Percentiles rank a stretch among this genome's conserved stretches.
Evolutionary conservation across 129 eudicot species (phyloP).

Genomic region (Gnaphalium uliginosum): DNA sequence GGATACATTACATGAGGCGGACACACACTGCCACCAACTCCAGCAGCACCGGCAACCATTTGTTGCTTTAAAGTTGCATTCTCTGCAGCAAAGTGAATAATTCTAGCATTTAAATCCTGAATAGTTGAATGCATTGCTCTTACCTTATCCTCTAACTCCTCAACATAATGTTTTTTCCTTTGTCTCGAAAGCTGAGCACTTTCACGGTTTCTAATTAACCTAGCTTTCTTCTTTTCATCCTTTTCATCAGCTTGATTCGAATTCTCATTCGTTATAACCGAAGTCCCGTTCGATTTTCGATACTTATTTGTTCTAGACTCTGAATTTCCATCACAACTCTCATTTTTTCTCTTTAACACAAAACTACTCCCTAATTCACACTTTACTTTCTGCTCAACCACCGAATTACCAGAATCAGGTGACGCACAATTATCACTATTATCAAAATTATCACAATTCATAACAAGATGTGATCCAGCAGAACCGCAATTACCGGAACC

Average conservation of each 20-base stretch:
- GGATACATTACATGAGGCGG: slow-evolving; percentile 59
- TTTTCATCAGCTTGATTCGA: slow-evolving; percentile 30
- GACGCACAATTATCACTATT: slow-evolving; percentile 27
- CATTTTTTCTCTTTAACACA: slow-evolving; percentile 68
- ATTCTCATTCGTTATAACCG: slow-evolving; percentile 19
- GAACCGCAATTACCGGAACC: slow-evolving; percentile 56
- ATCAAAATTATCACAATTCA: slow-evolving; percentile 24
- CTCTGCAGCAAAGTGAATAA: slow-evolving; percentile 64
- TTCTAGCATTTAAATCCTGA: slow-evolving; percentile 72
- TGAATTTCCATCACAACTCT: slow-evolving; percentile 36
- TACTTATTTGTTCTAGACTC: slow-evolving; percentile 48
- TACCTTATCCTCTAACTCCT: slow-evolving; percentile 93
- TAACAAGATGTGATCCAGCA: slow-evolving; percentile 35
- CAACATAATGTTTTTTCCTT: slow-evolving; percentile 89
- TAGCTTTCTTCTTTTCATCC: slow-evolving; percentile 78
- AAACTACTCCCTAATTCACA: slow-evolving; percentile 31
- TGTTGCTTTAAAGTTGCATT: slow-evolving; percentile 78
- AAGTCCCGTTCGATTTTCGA: slow-evolving; percentile 35
- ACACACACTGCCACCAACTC: slow-evolving; percentile 35
- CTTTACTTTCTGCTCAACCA: slow-evolving; percentile 65
- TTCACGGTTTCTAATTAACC: slow-evolving; percentile 85
- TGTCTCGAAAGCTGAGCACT: slow-evolving; percentile 92
- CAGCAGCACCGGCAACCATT: slow-evolving; percentile 43
- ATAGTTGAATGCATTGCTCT: slow-evolving; percentile 78
- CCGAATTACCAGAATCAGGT: slow-evolving; percentile 42